phyloP scores from a whole-genome alignment of 768 basidiomycete genomes.

The Rhizopogon vinicolor region DNA sequence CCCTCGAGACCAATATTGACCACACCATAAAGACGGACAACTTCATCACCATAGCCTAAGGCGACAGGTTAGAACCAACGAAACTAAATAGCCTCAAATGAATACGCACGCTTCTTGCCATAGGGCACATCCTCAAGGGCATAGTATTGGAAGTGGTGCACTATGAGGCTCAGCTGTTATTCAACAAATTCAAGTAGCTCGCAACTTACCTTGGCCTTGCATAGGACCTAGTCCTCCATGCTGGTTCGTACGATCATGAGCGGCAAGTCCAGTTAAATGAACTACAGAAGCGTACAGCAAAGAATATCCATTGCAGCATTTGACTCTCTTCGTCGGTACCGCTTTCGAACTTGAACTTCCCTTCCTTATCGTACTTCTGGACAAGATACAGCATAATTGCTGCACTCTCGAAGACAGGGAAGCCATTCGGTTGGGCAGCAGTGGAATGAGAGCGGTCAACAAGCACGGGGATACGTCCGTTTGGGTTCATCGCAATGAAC shows the following conservation, averaged over 20 bases:
- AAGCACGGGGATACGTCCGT: constrained; percentile 67
- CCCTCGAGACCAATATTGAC: constrained; percentile 71
- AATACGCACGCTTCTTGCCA: constrained; percentile 52
- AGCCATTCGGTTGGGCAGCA: constrained; percentile 36
- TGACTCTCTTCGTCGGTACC: constrained; percentile 61
- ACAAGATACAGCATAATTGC: constrained; percentile 83
- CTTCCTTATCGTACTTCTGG: constrained; percentile 77
- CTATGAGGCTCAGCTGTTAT: constrained; percentile 23
- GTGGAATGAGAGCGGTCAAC: constrained; percentile 47
- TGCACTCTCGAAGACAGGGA: constrained; percentile 69
- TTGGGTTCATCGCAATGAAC: constrained; percentile 74
- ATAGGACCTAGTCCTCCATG: constrained; percentile 85
- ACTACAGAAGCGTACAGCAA: constrained; percentile 43
- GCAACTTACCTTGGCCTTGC: constrained; percentile 59
- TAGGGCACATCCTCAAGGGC: constrained; percentile 69
- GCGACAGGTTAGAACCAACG: constrained; percentile 14
- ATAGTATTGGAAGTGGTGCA: constrained; percentile 64
- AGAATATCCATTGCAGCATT: constrained; percentile 85
- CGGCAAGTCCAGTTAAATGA: neutral
- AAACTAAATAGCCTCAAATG: neutral
- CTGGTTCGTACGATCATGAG: constrained; percentile 27
- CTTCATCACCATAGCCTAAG: constrained; percentile 75
- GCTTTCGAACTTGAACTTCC: constrained; percentile 63
- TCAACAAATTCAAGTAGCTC: constrained; percentile 3
- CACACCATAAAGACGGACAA: constrained; percentile 78